Base-by-base conservation (phyloP, 257 asterid species). In the Solanum ossicruentum region DNA sequence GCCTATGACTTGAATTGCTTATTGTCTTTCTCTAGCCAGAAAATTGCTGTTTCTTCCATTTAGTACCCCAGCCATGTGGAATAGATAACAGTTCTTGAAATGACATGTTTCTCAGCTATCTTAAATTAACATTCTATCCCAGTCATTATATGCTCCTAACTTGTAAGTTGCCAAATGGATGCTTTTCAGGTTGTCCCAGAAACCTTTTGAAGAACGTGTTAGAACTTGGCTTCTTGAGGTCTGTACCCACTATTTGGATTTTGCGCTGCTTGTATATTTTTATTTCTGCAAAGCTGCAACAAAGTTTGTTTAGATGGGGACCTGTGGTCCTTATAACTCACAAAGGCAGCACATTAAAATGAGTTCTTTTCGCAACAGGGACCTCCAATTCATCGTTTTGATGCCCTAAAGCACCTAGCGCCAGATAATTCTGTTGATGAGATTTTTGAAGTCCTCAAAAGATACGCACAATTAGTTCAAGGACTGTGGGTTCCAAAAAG, bases 401-500 rank as follows among this genome's bases (percentile, higher is more conserved):
- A 86, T 86, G 87, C 93, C 87, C 85, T 96, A 83, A 95, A 90
- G 91, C 83, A 92, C 91, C 90, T 96, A 23, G 98, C 97, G 16
- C 93, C 92, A 7, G 95, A 90, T 77, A 92, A 89, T 79, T 77
- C 97, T 21, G 86, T 43, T 51, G 97, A 96, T 87, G 94, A 91
- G 84, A 86, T 94, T 65, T 84, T 95, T 84, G 89, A 41, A 85
- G 92, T 93, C 77, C 88, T 96, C 87, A 92, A 88, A 71, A 93
- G 91, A 49, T 85, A 85, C 86, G 98, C 96, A 80, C 89, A 85
- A 60, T 85, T 96, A 89, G 94, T 96, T 89, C 98, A 95, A 88
- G 99, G 99, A 82, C 90, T 95, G 65, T 96, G 99, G 99, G 90
- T 92, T 86, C 94, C 94, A 8, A 95, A 87, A 89, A 93, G 93